Evolutionary conservation across 345 rosid genomes (phyloP).

Genomic region (Pistacia integerrima): DNA sequence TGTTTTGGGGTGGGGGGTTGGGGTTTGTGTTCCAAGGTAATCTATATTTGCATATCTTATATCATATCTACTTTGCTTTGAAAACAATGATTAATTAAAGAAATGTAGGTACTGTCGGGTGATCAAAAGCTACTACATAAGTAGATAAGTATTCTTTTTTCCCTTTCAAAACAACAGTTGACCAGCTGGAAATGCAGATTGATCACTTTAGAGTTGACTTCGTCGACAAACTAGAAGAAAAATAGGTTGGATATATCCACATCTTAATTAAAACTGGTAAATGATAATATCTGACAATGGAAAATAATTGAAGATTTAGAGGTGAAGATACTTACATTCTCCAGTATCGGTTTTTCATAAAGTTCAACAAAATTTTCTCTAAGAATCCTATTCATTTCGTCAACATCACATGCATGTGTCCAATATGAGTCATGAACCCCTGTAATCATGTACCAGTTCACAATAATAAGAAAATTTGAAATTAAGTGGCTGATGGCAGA

Average conservation of each 20-base stretch:
- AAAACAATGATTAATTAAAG: background rate
- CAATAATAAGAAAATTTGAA: slow-evolving; percentile 20
- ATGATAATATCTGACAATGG: background rate
- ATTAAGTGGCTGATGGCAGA: slow-evolving; percentile 1
- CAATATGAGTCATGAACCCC: slow-evolving; percentile 99
- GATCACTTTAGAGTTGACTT: background rate
- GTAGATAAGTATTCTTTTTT: background rate
- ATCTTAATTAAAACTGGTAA: background rate
- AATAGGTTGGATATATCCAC: background rate
- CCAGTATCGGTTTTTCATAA: slow-evolving; percentile 80
- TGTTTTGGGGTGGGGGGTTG: no score
- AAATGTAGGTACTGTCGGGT: background rate
- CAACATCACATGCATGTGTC: slow-evolving; percentile 99
- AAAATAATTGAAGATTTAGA: background rate
- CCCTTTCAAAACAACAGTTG: background rate
- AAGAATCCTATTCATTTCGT: slow-evolving; percentile 74
- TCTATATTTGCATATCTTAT: background rate
- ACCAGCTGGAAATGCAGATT: background rate
- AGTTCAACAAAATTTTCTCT: slow-evolving; percentile 94
- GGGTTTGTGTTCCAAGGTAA: background rate
- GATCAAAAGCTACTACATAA: background rate
- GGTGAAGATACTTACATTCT: slow-evolving; percentile 61
- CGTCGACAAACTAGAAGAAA: background rate
- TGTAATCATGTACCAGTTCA: slow-evolving; percentile 35
- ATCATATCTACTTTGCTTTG: background rate